Base-by-base conservation (phyloP, 2,329 filamentous ascomycete species). In the Cadophora sp. region DNA sequence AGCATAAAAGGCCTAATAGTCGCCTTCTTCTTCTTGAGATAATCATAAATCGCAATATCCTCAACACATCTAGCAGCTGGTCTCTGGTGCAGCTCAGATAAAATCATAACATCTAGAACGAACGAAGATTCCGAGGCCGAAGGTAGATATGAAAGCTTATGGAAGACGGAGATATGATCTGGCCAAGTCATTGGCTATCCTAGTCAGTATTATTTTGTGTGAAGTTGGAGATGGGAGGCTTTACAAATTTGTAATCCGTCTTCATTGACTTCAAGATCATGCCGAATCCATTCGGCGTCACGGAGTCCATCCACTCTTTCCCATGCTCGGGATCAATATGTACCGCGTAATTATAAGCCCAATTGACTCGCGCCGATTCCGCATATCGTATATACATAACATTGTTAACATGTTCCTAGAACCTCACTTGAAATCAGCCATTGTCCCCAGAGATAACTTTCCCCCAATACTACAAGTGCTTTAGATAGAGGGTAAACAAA, bases 161-260 rank as follows among this genome's bases (percentile, higher is more conserved):
- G 93, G 73, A 95, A 91, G 22, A 96, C 92, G 0, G 91, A 93
- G 69, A 97, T 87, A 59, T 86, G 85, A 78, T 97, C 94, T 0
- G 94, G 94, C 78, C 87, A 96, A 41, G 85, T 90, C 87, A 97
- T 90, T 18, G 94, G 93, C 91, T 93, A 71, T 3, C 8, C 65
- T 41, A 59, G 47, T 36, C 14, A 59, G 48, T 39, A 58, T 39
- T 48, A 55, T 41, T 51, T 4, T 30, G 16, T 14, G 1, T 56
- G 43, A 55, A 47, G n/a, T 11, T 3, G 14, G 4, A 50, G 55
- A 69, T 22, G 36, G 36, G 22, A 51, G 43, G 45, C 83, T 90
- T 71, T 77, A 96, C 93, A 80, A 96, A 94, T 81, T 97, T 97
- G 79, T 91, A 97, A 72, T 96, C 90, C 0, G 91, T 89, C 73